Percentiles rank a stretch among this genome's conserved stretches.
phyloP scores from a whole-genome alignment of 805 yeast genomes.

The Nakazawaea populi region DNA sequence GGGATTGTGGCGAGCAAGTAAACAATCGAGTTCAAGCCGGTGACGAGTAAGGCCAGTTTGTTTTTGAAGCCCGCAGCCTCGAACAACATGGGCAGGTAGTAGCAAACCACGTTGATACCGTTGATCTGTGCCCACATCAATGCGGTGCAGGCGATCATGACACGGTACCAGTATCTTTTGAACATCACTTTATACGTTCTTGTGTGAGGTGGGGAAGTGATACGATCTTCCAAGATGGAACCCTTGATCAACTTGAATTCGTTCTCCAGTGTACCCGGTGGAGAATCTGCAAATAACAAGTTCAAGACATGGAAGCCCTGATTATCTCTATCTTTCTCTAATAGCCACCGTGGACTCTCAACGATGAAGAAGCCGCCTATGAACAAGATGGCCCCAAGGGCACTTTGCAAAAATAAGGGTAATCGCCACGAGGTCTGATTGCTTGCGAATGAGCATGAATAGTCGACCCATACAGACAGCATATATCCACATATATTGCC shows the following conservation, averaged over 20 bases:
- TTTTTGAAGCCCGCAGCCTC: conserved; percentile 92
- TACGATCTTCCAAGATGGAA: conserved; percentile 32
- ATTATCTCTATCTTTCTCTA: conserved; percentile 65
- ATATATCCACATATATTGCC: conserved; percentile 82
- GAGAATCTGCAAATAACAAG: conserved; percentile 25
- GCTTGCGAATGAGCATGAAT: conserved; percentile 59
- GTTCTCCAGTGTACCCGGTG: conserved; percentile 20
- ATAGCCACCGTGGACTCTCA: conserved; percentile 85
- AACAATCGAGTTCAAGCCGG: conserved; percentile 66
- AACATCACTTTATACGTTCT: conserved; percentile 38
- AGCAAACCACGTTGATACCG: conserved; percentile 84
- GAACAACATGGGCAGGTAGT: conserved; percentile 87
- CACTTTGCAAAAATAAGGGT: conserved; percentile 70
- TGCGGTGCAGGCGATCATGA: conserved; percentile 77
- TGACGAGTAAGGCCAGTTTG: conserved; percentile 76
- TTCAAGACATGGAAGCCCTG: conserved; percentile 37
- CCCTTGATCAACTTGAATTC: conserved; percentile 45
- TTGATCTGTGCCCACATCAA: conserved; percentile 86
- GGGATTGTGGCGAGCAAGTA: conserved; percentile 63
- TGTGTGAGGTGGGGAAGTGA: conserved; percentile 30
- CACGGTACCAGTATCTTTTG: conserved; percentile 36
- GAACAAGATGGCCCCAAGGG: conserved; percentile 59
- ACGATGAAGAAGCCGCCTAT: conserved; percentile 74
- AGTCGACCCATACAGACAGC: conserved; percentile 84
- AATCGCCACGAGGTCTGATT: conserved; percentile 68